Evolutionary conservation across 1,284 basidiomycete species (phyloP).

Genomic region (Sphagnurus paluster): DNA sequence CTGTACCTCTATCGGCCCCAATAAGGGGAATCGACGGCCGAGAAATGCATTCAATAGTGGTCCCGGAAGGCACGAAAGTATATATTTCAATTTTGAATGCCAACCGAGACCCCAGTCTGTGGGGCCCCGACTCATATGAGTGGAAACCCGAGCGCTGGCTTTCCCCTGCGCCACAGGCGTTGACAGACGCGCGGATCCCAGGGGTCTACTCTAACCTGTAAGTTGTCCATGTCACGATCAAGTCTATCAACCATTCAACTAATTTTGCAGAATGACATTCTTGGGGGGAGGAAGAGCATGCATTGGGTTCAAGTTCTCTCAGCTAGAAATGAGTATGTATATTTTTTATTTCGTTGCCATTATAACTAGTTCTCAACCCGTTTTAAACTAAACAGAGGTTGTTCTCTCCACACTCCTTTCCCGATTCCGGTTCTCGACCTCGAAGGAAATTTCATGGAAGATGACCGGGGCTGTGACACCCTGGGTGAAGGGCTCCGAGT

Average conservation of each 20-base stretch:
- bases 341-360: not conserved
- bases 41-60: not conserved
- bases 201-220: conserved; percentile 13
- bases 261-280: conserved; percentile 12
- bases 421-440: conserved; percentile 22
- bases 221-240: not conserved
- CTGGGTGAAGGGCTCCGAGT: conserved; percentile 11
- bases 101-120: too few species aligned
- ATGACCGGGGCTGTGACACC: conserved; percentile 23
- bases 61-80: not conserved
- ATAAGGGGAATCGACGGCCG: conserved; percentile 1
- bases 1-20: not conserved
- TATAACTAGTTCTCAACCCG: not conserved
- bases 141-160: conserved; percentile 13
- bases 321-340: conserved; percentile 27
- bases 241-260: not conserved
- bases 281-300: conserved; percentile 16
- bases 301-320: conserved; percentile 28
- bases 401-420: conserved; percentile 23
- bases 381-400: conserved; percentile 21
- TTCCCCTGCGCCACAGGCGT: conserved; percentile 4
- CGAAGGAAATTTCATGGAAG: conserved; percentile 26
- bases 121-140: conserved; percentile 1
- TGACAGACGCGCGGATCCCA: conserved; percentile 7
- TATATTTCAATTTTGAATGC: too few species aligned